Conservation (phyloP, 768 basidiomycete species). For the Boletellus emodensis region DNA sequence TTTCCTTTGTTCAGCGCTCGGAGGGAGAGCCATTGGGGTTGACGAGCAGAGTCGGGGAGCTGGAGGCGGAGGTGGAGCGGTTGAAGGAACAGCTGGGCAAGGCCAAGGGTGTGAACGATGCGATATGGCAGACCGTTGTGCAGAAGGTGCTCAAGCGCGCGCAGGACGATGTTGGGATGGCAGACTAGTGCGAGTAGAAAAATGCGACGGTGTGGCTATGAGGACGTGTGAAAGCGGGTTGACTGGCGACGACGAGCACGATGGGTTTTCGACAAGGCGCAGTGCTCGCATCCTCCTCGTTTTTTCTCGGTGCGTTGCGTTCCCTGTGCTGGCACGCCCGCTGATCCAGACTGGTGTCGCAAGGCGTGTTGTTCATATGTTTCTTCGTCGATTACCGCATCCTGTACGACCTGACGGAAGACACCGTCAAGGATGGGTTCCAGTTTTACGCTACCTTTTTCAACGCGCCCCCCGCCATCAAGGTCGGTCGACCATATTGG, state of each 20-base stretch:
- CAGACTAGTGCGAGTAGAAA: slow-evolving; percentile 2
- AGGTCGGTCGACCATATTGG: slow-evolving; percentile 45
- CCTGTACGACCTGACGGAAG: slow-evolving; percentile 67
- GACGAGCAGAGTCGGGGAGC: slow-evolving; percentile 56
- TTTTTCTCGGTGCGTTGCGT: slow-evolving; percentile 73
- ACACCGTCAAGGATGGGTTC: slow-evolving; percentile 70
- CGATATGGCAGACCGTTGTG: slow-evolving; percentile 88
- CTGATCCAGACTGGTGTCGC: background rate
- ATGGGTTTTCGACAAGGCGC: slow-evolving; percentile 92
- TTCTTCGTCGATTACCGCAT: slow-evolving; percentile 86
- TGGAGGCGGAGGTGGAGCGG: slow-evolving; percentile 67
- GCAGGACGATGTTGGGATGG: slow-evolving; percentile 7
- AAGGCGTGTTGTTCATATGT: slow-evolving; percentile 80
- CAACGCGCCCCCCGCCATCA: slow-evolving; percentile 90
- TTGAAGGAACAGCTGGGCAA: slow-evolving; percentile 69
- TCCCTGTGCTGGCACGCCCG: slow-evolving; percentile 11
- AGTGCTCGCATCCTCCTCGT: slow-evolving; percentile 82
- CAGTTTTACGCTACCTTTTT: slow-evolving; percentile 92
- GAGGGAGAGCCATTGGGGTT: slow-evolving; percentile 30
- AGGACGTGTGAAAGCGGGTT: slow-evolving; percentile 14
- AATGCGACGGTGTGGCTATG: slow-evolving; percentile 17
- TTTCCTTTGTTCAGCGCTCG: slow-evolving; percentile 55
- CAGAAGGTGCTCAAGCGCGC: slow-evolving; percentile 47
- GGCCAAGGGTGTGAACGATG: slow-evolving; percentile 89
- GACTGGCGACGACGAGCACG: background rate